phyloP scores from a whole-genome alignment of 257 asterid genomes.

The Coffea canephora region DNA sequence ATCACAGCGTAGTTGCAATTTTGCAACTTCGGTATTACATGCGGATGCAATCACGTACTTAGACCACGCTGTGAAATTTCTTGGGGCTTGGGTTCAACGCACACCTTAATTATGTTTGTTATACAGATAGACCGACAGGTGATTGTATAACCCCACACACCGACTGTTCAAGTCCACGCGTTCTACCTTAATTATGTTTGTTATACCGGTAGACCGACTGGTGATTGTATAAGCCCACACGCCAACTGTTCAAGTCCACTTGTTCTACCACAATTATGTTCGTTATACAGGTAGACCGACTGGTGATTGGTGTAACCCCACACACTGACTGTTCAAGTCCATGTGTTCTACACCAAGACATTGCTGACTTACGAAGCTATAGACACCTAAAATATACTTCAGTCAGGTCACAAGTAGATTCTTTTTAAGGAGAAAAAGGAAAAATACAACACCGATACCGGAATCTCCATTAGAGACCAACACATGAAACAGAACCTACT shows the following conservation, averaged over 20 bases:
- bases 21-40: not conserved
- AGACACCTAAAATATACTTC: not conserved
- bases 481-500: not conserved
- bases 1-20: not conserved
- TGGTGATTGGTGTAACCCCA: not conserved
- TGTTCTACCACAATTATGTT: not conserved
- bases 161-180: not conserved
- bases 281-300: not conserved
- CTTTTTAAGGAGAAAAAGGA: not conserved
- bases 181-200: not conserved
- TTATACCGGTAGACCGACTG: not conserved
- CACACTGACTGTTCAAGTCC: not conserved
- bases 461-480: not conserved
- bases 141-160: not conserved
- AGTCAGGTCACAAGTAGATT: not conserved
- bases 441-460: not conserved
- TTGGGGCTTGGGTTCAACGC: not conserved
- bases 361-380: not conserved
- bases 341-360: not conserved
- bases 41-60: not conserved
- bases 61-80: not conserved
- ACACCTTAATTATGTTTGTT: not conserved
- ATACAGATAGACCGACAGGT: not conserved
- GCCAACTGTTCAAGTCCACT: not conserved
- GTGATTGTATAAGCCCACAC: not conserved